A percentile compares a stretch with the other conserved stretches of the same genome.
These are phyloP conservation scores for Firmiana major DNA, from an alignment of 345 rosid genomes.

Conservation along the genomic window DNA sequence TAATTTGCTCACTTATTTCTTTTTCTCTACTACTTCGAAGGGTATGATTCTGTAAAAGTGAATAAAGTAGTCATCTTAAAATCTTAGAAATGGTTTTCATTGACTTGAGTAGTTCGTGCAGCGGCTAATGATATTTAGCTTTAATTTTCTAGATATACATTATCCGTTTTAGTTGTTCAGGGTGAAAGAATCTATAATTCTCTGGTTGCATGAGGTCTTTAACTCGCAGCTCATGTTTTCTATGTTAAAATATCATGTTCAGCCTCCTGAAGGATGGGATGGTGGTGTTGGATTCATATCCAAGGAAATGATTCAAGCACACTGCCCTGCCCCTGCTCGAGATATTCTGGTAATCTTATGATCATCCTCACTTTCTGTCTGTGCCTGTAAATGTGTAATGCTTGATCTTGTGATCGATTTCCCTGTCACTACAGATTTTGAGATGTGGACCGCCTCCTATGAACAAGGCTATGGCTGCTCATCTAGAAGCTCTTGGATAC, in stretches of 20 bases:
- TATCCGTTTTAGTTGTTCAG: background rate
- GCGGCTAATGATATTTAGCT: background rate
- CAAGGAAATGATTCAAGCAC: constrained; percentile 54
- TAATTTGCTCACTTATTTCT: background rate
- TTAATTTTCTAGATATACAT: background rate
- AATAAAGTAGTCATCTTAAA: background rate
- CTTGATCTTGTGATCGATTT: background rate
- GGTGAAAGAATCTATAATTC: background rate
- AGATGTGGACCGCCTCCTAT: constrained; percentile 63
- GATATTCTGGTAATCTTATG: constrained; percentile 40
- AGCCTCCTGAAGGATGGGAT: constrained; percentile 58
- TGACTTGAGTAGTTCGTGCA: background rate
- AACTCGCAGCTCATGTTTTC: background rate
- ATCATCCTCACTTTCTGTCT: background rate
- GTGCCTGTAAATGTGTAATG: background rate
- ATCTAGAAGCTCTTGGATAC: constrained; percentile 57
- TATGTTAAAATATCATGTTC: constrained; percentile 14
- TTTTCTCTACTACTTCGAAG: background rate
- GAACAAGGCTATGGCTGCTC: constrained; percentile 65
- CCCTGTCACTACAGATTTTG: constrained; percentile 33
- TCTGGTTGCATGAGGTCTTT: background rate
- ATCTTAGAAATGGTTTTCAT: background rate
- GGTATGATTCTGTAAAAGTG: background rate
- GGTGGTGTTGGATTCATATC: constrained; percentile 60
- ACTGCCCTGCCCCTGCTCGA: constrained; percentile 55